Base-by-base conservation (phyloP, 106 monocot species). In the Platanthera guangdongensis region DNA sequence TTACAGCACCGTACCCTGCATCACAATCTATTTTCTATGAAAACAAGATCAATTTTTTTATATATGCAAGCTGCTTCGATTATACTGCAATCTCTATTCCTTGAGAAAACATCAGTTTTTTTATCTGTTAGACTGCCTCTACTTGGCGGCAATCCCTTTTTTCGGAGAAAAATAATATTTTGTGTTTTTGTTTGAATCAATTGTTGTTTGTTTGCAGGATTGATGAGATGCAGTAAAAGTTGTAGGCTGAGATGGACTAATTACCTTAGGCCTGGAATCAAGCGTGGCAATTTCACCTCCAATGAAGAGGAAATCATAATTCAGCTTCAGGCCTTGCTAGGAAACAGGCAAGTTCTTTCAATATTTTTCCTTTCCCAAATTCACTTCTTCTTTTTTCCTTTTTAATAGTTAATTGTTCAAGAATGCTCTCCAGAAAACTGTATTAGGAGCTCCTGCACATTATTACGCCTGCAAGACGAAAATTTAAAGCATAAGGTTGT, bases 181-280 rank as follows among this genome's bases (percentile, higher is more conserved):
- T 39, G 39, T 39, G 39, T 39, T 39, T 39, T 1, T 39, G 39
- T 39, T 0, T 25, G 25, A 25, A 25, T 25, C 25, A 54, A 54
- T 4, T 55, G 12, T 55, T 55, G 55, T 55, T 14, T 55, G 55
- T 46, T 57, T 71, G 70, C 52, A 73, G 73, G 73, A 2, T 46
- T 73, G 52, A 10, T 13, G 51, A 51, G 73, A 73, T 73, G 73
- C 19, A 73, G 73, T 25, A 73, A 73, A 21, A 73, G 73, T 28
- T 73, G 73, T 28, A 73, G 73, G 21, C 51, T 73, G 19, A 73
- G 73, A 28, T 73, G 73, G 73, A 73, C 73, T 52, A 73, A 73
- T 10, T 73, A 73, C 52, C 73, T 73, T 7, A 73, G 73, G 25
- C 73, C 73, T 1, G 73, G 73, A 46, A 73, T 73, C 52, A 73